Conservation (phyloP, 2,329 filamentous ascomycete species). For the Exophiala lecanii-corni region DNA sequence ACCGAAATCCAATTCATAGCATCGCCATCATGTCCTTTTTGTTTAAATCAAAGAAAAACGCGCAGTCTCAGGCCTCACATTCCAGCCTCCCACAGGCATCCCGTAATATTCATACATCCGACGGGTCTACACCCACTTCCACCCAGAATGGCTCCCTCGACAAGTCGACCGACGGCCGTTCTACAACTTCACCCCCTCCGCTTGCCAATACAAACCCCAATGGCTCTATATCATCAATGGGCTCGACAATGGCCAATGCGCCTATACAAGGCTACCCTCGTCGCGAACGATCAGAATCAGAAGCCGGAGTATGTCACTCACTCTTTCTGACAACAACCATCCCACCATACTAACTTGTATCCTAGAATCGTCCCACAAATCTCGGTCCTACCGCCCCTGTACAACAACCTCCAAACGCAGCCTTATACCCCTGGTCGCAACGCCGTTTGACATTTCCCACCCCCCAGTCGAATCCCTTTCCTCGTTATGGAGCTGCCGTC, state of each 20-base stretch:
- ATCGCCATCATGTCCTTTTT: constrained; percentile 63
- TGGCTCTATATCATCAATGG: constrained; percentile 21
- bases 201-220: constrained; percentile 18
- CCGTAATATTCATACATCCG: constrained; percentile 53
- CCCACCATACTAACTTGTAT: constrained; percentile 19
- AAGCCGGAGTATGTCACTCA: constrained; percentile 47
- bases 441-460: constrained; percentile 80
- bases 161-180: constrained; percentile 14
- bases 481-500: constrained; percentile 92
- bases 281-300: constrained; percentile 53
- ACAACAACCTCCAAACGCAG: constrained; percentile 62
- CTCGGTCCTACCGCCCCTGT: constrained; percentile 28
- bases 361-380: constrained; percentile 19
- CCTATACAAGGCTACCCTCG: constrained; percentile 31
- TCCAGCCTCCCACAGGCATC: constrained; percentile 49
- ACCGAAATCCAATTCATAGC: not conserved
- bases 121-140: constrained; percentile 46
- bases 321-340: not conserved
- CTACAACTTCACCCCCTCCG: constrained; percentile 21
- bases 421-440: constrained; percentile 94
- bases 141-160: constrained; percentile 50
- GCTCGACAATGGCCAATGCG: constrained; percentile 14
- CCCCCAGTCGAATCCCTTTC: constrained; percentile 79
- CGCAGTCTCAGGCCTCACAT: constrained; percentile 34
- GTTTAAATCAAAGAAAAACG: constrained; percentile 71